Evolutionary conservation across 306 rosid species (phyloP).

Genomic region (Vigna unguiculata): DNA sequence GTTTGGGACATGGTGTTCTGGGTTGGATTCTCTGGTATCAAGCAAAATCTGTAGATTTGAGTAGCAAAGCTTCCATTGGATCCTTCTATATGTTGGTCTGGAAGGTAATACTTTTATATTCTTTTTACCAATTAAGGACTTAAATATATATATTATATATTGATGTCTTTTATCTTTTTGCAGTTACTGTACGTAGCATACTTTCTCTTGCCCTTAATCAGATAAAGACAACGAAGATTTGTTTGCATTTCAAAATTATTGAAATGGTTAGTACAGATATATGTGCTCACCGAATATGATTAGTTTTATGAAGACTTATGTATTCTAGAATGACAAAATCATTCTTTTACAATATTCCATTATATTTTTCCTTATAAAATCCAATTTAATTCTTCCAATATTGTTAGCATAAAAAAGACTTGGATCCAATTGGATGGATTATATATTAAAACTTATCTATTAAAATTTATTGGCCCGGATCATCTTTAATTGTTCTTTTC

Average conservation of each 20-base stretch:
- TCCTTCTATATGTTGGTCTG: slow-evolving; percentile 82
- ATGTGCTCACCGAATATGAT: too few relatives aligned
- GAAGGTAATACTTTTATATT: slow-evolving; percentile 59
- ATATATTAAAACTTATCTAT: too few relatives aligned
- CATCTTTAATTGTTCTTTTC: too few relatives aligned
- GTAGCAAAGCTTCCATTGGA: slow-evolving; percentile 66
- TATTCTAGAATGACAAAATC: too few relatives aligned
- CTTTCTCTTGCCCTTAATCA: neutral
- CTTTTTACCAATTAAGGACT: neutral
- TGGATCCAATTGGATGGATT: too few relatives aligned
- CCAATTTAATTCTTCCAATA: too few relatives aligned
- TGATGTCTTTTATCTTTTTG: neutral
- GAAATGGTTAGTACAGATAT: too few relatives aligned
- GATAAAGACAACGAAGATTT: neutral
- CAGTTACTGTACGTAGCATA: neutral
- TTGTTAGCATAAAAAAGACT: too few relatives aligned
- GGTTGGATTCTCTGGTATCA: slow-evolving; percentile 68
- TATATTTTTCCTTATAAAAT: too few relatives aligned
- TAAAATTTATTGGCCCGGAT: too few relatives aligned
- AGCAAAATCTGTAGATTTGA: slow-evolving; percentile 70
- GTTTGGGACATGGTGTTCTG: slow-evolving; percentile 61
- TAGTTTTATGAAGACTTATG: too few relatives aligned
- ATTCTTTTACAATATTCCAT: too few relatives aligned
- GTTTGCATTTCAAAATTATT: neutral
- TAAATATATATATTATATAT: neutral